phyloP scores from a whole-genome alignment of 2,329 filamentous ascomycete species.

The Chaetothyriales sp. region DNA sequence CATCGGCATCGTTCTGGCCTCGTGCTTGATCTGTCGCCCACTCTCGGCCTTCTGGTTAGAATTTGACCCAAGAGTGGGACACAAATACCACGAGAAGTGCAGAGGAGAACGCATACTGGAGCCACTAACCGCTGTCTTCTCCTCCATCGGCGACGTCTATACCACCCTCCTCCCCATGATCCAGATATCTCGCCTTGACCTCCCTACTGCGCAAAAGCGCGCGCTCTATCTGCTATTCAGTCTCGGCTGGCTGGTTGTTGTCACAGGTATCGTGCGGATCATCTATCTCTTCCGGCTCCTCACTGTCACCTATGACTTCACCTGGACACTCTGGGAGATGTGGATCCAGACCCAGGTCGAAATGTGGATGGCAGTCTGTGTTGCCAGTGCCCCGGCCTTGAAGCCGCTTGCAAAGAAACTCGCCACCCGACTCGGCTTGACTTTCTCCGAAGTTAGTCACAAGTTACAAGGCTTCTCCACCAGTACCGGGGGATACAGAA shows the following conservation, averaged over 20 bases:
- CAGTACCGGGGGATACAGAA: too few species aligned
- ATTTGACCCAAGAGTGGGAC: slow-evolving; percentile 9
- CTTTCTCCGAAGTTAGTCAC: too few species aligned
- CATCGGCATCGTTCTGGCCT: slow-evolving; percentile 8
- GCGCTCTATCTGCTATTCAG: slow-evolving; percentile 14
- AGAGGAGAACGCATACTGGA: slow-evolving; percentile 9
- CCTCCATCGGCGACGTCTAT: slow-evolving; percentile 15
- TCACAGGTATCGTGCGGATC: slow-evolving; percentile 10
- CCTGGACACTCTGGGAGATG: slow-evolving; percentile 12
- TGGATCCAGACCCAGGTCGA: slow-evolving; percentile 21
- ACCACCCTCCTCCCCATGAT: slow-evolving; percentile 14
- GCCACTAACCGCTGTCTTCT: slow-evolving; percentile 9
- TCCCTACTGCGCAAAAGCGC: slow-evolving; percentile 13
- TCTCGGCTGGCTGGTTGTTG: slow-evolving; percentile 13
- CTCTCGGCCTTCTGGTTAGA: slow-evolving; percentile 14
- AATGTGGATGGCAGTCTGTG: slow-evolving; percentile 19
- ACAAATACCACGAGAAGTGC: slow-evolving; percentile 8
- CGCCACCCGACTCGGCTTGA: too few species aligned
- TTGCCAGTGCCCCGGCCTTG: slow-evolving; percentile 19
- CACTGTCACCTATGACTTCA: slow-evolving; percentile 13
- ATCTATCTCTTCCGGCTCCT: slow-evolving; percentile 10
- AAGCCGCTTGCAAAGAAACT: slow-evolving; percentile 16
- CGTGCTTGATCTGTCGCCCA: slow-evolving; percentile 11
- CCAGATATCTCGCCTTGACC: slow-evolving; percentile 10
- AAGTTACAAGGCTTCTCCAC: too few species aligned